Conservation (phyloP, 2,329 filamentous ascomycete species). For the Talaromyces rugulosus region DNA sequence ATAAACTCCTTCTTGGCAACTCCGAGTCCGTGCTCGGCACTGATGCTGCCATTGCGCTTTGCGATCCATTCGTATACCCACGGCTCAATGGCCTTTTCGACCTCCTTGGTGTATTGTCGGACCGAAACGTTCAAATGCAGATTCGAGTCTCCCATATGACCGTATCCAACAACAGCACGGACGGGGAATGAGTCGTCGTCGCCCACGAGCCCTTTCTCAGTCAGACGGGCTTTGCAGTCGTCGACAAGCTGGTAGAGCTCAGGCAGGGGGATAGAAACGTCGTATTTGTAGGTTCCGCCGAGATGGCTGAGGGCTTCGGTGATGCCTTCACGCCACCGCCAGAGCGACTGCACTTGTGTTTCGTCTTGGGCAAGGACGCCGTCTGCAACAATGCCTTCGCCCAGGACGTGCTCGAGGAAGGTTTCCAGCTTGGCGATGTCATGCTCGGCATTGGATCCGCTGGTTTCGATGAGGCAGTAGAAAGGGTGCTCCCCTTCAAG, state of each 20-base stretch:
- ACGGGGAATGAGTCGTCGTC: conserved; percentile 73
- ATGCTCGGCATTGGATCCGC: conserved; percentile 88
- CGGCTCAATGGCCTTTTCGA: conserved; percentile 85
- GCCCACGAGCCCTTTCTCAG: conserved; percentile 70
- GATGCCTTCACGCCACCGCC: conserved; percentile 91
- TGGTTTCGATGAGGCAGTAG: conserved; percentile 95
- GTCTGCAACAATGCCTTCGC: conserved; percentile 77
- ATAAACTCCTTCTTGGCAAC: conserved; percentile 95
- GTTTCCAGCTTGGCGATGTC: conserved; percentile 85
- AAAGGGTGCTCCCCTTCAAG: conserved; percentile 83
- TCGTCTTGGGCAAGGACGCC: conserved; percentile 91
- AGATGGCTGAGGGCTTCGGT: conserved; percentile 84
- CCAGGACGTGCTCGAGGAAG: conserved; percentile 91
- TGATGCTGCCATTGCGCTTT: conserved; percentile 85
- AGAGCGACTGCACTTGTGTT: conserved; percentile 79
- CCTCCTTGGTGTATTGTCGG: conserved; percentile 75
- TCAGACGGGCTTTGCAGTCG: conserved; percentile 70
- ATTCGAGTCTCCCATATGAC: conserved; percentile 97
- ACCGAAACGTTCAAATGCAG: conserved; percentile 88
- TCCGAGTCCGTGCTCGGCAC: conserved; percentile 90
- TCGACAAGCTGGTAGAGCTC: conserved; percentile 88
- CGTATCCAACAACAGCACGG: conserved; percentile 88
- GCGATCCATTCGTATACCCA: conserved; percentile 98
- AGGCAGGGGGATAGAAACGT: conserved; percentile 84
- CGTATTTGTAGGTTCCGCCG: conserved; percentile 97